Conservation (phyloP, 495 filamentous ascomycete genomes). For the Echria macrotheca region DNA sequence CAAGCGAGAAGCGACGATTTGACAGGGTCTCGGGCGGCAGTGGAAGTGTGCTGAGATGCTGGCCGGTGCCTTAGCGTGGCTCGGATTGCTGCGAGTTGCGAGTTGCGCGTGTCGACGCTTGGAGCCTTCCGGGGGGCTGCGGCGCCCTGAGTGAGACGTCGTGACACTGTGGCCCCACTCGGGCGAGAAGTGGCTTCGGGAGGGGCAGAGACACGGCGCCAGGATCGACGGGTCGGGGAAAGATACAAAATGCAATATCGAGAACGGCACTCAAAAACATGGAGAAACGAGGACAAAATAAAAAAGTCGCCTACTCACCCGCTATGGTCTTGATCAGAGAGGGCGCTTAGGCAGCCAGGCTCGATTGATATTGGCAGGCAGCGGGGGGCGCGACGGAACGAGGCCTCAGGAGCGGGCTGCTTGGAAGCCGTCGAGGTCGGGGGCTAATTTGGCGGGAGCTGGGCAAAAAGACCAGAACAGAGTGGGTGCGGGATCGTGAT, state of each 20-base stretch:
- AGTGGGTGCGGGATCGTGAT: slow-evolving; percentile 20
- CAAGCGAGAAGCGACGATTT: slow-evolving; percentile 31
- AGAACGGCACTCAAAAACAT: neutral
- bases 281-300: neutral
- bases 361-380: slow-evolving; percentile 6
- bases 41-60: slow-evolving; percentile 30
- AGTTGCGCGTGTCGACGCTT: slow-evolving; percentile 12
- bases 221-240: neutral
- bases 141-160: neutral
- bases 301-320: neutral
- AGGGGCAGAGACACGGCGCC: neutral
- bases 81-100: slow-evolving; percentile 23
- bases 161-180: neutral
- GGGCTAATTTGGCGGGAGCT: slow-evolving; percentile 19
- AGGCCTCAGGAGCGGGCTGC: too few relatives aligned
- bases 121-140: slow-evolving; percentile 9
- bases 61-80: slow-evolving; percentile 28
- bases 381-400: neutral
- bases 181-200: slow-evolving; percentile 1
- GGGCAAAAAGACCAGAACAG: slow-evolving; percentile 18
- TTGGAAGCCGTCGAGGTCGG: neutral
- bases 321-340: neutral
- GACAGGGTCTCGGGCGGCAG: slow-evolving; percentile 32
- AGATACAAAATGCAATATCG: neutral
- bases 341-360: slow-evolving; percentile 1